Evolutionary conservation across 2,329 filamentous ascomycete genomes (phyloP).

Genomic region (Trichoderma gracile): DNA sequence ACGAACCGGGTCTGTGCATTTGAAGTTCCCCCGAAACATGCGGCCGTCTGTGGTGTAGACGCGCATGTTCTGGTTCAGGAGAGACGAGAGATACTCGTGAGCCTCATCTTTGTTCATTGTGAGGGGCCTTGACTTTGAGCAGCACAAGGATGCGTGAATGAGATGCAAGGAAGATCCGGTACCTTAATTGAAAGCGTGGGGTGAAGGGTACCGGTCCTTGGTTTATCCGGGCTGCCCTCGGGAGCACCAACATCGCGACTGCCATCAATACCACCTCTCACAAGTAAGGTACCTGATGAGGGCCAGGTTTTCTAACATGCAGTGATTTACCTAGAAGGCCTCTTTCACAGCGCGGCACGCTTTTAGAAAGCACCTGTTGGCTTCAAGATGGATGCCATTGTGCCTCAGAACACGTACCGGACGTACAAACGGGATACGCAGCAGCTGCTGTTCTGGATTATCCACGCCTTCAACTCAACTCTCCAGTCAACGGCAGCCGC

Average conservation of each 20-base stretch:
- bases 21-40: slow-evolving; percentile 87
- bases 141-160: neutral
- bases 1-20: slow-evolving; percentile 88
- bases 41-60: slow-evolving; percentile 79
- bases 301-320: no score
- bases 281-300: no score
- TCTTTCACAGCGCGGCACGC: no score
- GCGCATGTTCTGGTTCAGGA: slow-evolving; percentile 77
- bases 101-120: slow-evolving; percentile 55
- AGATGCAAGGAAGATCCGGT: neutral
- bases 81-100: slow-evolving; percentile 58
- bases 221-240: no score
- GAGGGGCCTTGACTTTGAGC: slow-evolving; percentile 9
- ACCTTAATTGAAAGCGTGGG: neutral
- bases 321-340: no score
- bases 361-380: neutral
- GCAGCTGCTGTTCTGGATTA: slow-evolving; percentile 43
- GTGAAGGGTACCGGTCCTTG: neutral
- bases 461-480: slow-evolving; percentile 42
- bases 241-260: no score
- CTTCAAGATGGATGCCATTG: neutral
- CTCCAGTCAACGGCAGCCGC: slow-evolving; percentile 32
- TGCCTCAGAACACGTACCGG: slow-evolving; percentile 38
- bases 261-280: no score
- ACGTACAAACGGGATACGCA: slow-evolving; percentile 44